Percentiles rank a stretch among this genome's conserved stretches.
Evolutionary conservation across 2,329 filamentous ascomycete genomes (phyloP).

Genomic region (Fusarium sp.): DNA sequence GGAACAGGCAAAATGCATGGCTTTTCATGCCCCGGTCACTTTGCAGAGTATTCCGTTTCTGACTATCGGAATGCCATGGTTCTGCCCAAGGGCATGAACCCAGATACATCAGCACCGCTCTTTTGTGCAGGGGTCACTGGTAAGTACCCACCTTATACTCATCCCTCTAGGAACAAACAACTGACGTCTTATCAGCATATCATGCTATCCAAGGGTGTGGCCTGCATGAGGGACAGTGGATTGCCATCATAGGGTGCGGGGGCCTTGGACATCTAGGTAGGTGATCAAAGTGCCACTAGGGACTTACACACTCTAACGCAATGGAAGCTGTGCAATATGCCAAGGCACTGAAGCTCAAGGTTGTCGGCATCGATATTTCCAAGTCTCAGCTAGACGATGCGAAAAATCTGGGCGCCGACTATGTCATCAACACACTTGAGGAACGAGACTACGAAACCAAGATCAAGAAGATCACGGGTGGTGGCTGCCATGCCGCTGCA

Average conservation of each 20-base stretch:
- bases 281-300: neutral
- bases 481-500: conserved; percentile 55
- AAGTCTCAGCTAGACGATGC: conserved; percentile 54
- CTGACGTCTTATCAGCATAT: conserved; percentile 38
- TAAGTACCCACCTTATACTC: neutral
- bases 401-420: conserved; percentile 54
- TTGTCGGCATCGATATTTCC: conserved; percentile 58
- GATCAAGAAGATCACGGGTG: conserved; percentile 55
- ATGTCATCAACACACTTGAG: conserved; percentile 54
- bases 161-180: neutral
- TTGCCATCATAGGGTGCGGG: conserved; percentile 58
- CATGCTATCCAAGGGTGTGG: conserved; percentile 53
- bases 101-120: conserved; percentile 51
- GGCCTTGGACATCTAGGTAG: conserved; percentile 54
- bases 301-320: neutral
- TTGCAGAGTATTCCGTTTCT: conserved; percentile 59
- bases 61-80: conserved; percentile 58
- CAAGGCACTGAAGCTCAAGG: conserved; percentile 57
- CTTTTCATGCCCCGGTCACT: conserved; percentile 58
- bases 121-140: conserved; percentile 64
- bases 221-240: conserved; percentile 51
- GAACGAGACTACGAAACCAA: conserved; percentile 51
- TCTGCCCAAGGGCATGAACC: conserved; percentile 49
- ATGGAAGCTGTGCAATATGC: conserved; percentile 57
- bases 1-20: conserved; percentile 55